phyloP scores from a whole-genome alignment of 2,329 filamentous ascomycete species.

The Microdochium nivale region DNA sequence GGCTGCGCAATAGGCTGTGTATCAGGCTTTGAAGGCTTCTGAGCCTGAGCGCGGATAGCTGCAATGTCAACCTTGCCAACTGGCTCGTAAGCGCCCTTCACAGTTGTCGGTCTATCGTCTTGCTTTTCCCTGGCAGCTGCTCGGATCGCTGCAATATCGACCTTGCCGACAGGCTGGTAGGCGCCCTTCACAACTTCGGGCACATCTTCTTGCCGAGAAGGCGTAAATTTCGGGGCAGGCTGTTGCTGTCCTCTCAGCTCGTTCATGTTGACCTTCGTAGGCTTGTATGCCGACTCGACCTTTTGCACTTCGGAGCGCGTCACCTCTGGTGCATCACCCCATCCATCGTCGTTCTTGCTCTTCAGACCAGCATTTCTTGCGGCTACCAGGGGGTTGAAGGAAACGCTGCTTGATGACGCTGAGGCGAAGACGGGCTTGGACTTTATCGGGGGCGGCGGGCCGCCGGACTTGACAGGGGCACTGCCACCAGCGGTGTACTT shows the following conservation, averaged over 20 bases:
- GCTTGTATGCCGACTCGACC: constrained; percentile 86
- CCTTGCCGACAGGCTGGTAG: constrained; percentile 92
- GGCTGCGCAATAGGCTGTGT: too few relatives aligned
- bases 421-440: constrained; percentile 92
- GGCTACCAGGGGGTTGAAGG: constrained; percentile 61
- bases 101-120: constrained; percentile 73
- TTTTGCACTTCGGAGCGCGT: constrained; percentile 84
- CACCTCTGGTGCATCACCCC: constrained; percentile 93
- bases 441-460: constrained; percentile 63
- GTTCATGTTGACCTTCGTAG: constrained; percentile 89
- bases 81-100: constrained; percentile 92
- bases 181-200: constrained; percentile 70
- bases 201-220: constrained; percentile 34
- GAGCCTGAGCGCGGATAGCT: constrained; percentile 77
- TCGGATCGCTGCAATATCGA: constrained; percentile 91
- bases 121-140: constrained; percentile 59
- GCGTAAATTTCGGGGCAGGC: constrained; percentile 54
- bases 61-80: constrained; percentile 96
- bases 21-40: constrained; percentile 44
- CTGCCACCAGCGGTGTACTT: constrained; percentile 75
- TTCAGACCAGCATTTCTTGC: constrained; percentile 50
- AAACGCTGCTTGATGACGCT: constrained; percentile 40
- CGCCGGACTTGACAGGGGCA: constrained; percentile 39
- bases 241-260: constrained; percentile 69
- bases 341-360: constrained; percentile 70